Conservation (phyloP, 306 rosid species). For the Malus fusca region DNA sequence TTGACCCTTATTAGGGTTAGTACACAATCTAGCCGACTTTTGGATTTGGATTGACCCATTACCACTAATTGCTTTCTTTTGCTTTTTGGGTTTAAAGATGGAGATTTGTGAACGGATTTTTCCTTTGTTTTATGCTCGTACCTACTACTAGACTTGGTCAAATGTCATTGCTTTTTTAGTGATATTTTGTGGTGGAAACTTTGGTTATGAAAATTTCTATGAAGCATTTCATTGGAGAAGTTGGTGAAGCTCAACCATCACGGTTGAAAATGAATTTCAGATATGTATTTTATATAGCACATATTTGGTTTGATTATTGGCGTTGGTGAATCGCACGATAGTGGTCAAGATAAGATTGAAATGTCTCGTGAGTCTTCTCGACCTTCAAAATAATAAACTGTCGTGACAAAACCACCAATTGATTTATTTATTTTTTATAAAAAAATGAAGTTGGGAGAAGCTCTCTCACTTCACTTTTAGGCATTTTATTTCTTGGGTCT, state of each 20-base stretch:
- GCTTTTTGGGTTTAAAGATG: neutral
- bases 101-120: neutral
- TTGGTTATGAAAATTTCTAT: neutral
- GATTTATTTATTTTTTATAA: too few species aligned
- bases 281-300: too few species aligned
- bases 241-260: neutral
- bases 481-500: neutral
- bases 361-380: too few species aligned
- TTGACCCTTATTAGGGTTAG: neutral
- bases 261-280: too few species aligned
- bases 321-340: too few species aligned
- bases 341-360: fast-evolving
- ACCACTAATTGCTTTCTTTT: neutral
- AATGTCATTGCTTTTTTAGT: neutral
- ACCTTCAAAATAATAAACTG: fast-evolving
- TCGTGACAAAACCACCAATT: too few species aligned
- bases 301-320: too few species aligned
- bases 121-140: neutral
- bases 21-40: neutral
- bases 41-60: neutral
- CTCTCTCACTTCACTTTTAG: neutral
- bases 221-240: neutral
- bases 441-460: too few species aligned
- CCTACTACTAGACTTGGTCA: neutral
- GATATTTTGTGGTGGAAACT: neutral